Conservation (phyloP, 2,329 filamentous ascomycete genomes). For the Talaromyces amestolkiae region DNA sequence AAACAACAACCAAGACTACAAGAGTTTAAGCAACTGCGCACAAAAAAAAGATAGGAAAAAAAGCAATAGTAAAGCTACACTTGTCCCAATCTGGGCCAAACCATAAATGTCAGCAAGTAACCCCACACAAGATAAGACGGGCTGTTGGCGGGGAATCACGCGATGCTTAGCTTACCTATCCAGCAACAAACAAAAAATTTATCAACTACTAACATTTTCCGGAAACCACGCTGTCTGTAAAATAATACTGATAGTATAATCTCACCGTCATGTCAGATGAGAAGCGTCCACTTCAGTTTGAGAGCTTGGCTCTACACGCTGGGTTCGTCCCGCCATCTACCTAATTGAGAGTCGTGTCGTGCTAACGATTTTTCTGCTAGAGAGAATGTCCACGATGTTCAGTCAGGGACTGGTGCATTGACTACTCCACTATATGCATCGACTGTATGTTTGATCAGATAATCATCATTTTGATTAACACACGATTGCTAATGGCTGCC, state of each 20-base stretch:
- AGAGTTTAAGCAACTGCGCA: not conserved
- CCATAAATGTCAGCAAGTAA: not conserved
- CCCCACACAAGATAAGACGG: slow-evolving; percentile 3
- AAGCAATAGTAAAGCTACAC: not conserved
- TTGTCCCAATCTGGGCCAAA: not conserved
- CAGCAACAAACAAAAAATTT: not conserved
- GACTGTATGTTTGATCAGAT: not conserved
- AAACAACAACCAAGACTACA: not conserved
- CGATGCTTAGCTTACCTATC: not conserved
- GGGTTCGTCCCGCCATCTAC: not conserved
- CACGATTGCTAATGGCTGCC: not conserved
- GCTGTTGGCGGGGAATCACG: not conserved
- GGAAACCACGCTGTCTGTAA: not conserved
- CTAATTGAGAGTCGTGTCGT: not conserved
- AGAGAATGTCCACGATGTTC: slow-evolving; percentile 16
- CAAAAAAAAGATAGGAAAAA: not conserved
- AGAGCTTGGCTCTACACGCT: slow-evolving; percentile 17
- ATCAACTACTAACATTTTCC: not conserved
- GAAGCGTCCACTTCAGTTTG: slow-evolving; percentile 5
- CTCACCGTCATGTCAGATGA: slow-evolving; percentile 1
- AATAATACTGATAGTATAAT: not conserved
- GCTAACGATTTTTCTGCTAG: not conserved
- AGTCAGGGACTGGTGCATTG: slow-evolving; percentile 14
- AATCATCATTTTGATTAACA: not conserved
- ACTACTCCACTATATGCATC: slow-evolving; percentile 17